A percentile compares a stretch with the other conserved stretches of the same genome.
These are phyloP conservation scores for Chaetothyriales sp. DNA, from an alignment of 2,329 filamentous ascomycete species.

Conservation along the genomic window DNA sequence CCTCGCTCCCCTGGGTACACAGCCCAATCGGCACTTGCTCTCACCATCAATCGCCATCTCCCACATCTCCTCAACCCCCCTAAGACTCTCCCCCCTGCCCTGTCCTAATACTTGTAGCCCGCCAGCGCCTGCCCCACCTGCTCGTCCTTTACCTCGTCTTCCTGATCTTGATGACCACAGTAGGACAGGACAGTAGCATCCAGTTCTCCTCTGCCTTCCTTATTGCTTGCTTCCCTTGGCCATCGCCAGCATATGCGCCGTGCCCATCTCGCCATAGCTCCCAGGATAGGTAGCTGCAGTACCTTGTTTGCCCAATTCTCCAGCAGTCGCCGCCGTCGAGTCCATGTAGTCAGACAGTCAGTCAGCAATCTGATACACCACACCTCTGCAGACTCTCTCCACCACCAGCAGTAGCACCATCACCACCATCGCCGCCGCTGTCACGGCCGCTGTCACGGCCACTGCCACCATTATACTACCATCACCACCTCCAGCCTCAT, in stretches of 20 bases:
- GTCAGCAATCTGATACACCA: neutral
- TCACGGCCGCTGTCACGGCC: no score
- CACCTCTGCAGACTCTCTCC: no score
- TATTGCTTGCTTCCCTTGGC: neutral
- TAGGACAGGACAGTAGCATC: neutral
- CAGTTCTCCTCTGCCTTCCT: neutral
- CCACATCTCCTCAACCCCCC: no score
- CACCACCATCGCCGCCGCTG: no score
- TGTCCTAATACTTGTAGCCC: no score
- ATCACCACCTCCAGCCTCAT: slow-evolving; percentile 16
- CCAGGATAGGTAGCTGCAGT: no score
- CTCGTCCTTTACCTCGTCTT: neutral
- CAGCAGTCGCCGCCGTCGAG: neutral
- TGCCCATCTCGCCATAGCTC: no score
- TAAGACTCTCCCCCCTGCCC: no score
- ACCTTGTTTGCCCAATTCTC: neutral
- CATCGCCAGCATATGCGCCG: neutral
- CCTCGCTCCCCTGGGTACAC: neutral
- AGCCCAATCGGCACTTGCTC: neutral
- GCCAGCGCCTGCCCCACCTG: no score
- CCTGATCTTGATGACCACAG: neutral
- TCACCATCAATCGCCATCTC: no score
- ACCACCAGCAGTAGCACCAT: no score
- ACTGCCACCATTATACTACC: neutral
- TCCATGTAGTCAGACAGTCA: neutral